These are phyloP conservation scores for Blastobotrys illinoisensis DNA, from an alignment of 1,139 yeast species.

Conservation along the genomic window DNA sequence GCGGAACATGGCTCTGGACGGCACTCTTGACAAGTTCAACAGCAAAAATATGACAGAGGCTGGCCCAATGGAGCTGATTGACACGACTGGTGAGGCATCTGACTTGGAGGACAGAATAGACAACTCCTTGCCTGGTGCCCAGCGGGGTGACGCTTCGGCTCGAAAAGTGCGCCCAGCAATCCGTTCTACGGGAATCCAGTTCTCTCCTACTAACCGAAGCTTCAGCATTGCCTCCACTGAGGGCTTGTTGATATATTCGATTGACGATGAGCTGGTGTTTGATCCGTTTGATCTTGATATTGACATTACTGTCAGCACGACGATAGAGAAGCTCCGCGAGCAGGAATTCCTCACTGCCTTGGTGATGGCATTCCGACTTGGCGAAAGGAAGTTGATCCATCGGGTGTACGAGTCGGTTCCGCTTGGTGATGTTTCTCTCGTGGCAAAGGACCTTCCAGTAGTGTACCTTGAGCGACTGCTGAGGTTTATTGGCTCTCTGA, in stretches of 20 bases:
- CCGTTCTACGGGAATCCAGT: conserved; percentile 67
- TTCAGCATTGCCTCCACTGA: conserved; percentile 97
- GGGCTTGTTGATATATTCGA: conserved; percentile 77
- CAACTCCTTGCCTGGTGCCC: conserved; percentile 77
- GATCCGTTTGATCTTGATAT: conserved; percentile 95
- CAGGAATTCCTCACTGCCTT: conserved; percentile 75
- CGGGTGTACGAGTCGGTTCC: conserved; percentile 76
- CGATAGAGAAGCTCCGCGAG: conserved; percentile 54
- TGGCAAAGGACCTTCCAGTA: conserved; percentile 63
- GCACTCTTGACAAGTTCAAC: conserved; percentile 75
- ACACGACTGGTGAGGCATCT: conserved; percentile 77
- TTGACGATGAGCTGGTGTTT: conserved; percentile 68
- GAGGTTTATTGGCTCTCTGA: conserved; percentile 62
- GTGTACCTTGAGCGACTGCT: conserved; percentile 69
- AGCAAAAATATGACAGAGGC: conserved; percentile 82
- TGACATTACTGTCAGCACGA: conserved; percentile 81
- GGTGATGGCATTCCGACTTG: conserved; percentile 90
- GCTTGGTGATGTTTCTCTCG: conserved; percentile 59
- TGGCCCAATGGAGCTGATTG: conserved; percentile 78
- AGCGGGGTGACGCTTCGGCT: conserved; percentile 79
- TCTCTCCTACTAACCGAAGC: conserved; percentile 86
- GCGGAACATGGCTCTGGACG: conserved; percentile 83
- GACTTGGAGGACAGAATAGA: conserved; percentile 83
- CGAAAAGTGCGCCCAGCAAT: conserved; percentile 76
- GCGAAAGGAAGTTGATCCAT: conserved; percentile 70